Conservation (phyloP, 2,329 filamentous ascomycete species). For the Venturia effusa region DNA sequence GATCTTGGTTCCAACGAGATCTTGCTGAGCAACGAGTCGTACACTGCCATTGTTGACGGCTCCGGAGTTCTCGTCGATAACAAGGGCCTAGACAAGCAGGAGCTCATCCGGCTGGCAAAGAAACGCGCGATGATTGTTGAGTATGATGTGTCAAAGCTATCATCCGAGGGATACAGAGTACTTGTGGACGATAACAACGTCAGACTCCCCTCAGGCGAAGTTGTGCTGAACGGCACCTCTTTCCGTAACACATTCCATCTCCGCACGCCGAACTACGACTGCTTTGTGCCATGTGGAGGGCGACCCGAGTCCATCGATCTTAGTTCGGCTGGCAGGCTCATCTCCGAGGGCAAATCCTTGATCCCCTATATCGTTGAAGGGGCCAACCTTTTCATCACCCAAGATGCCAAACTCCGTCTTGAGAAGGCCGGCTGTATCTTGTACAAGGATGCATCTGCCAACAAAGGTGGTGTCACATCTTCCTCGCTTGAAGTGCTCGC, state of each 20-base stretch:
- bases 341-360: constrained; percentile 74
- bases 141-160: constrained; percentile 78
- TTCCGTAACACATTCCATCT: constrained; percentile 99
- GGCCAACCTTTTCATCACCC: constrained; percentile 96
- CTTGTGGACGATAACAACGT: constrained; percentile 85
- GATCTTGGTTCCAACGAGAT: constrained; percentile 98
- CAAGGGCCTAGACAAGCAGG: constrained; percentile 72
- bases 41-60: constrained; percentile 90
- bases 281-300: constrained; percentile 92
- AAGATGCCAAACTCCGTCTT: constrained; percentile 90
- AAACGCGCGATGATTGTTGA: constrained; percentile 80
- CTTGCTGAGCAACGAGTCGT: constrained; percentile 88
- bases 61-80: constrained; percentile 91
- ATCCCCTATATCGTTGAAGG: constrained; percentile 97
- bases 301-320: constrained; percentile 95
- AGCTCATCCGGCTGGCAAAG: constrained; percentile 76
- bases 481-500: constrained; percentile 94
- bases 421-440: constrained; percentile 91
- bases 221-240: constrained; percentile 78
- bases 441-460: constrained; percentile 96
- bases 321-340: constrained; percentile 74
- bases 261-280: constrained; percentile 60
- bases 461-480: constrained; percentile 97
- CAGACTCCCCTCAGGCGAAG: constrained; percentile 76
- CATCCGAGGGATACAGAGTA: constrained; percentile 78